Percentiles rank a stretch among this genome's conserved stretches.
Evolutionary conservation across 2,329 filamentous ascomycete genomes (phyloP).

Genomic region (Trichoderma asperellum): DNA sequence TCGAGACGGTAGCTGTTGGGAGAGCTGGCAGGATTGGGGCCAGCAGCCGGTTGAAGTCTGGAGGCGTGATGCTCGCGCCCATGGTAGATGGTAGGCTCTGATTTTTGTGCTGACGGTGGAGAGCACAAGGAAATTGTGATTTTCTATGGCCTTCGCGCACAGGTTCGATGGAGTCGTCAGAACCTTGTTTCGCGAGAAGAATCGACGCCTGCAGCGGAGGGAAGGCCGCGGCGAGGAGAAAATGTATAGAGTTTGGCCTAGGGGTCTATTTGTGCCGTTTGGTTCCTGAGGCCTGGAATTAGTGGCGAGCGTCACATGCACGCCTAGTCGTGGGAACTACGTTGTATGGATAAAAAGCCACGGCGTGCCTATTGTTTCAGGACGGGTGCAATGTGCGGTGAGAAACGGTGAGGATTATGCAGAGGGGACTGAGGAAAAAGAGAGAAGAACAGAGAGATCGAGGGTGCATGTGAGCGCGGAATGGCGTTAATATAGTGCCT

Average conservation of each 20-base stretch:
- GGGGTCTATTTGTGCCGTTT: not conserved
- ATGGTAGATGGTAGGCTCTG: conserved; percentile 20
- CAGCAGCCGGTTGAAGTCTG: conserved; percentile 53
- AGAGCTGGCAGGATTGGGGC: conserved; percentile 63
- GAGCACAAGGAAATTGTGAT: not conserved
- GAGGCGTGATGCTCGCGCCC: conserved; percentile 44
- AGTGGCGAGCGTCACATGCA: conserved; percentile 25
- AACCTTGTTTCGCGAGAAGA: not conserved
- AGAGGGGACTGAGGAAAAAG: not conserved
- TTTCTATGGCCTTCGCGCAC: not conserved
- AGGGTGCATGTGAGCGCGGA: not conserved
- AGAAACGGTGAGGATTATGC: not conserved
- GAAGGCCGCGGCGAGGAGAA: not conserved
- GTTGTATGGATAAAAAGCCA: not conserved
- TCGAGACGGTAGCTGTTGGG: conserved; percentile 61
- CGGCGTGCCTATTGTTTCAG: not conserved
- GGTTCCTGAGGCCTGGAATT: conserved; percentile 20
- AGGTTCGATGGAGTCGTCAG: not conserved
- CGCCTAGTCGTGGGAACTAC: not conserved
- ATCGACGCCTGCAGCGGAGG: not conserved
- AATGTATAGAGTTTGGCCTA: not conserved
- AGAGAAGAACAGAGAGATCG: not conserved
- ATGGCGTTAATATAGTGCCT: conserved; percentile 4
- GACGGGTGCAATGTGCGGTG: not conserved
- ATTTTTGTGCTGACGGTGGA: conserved; percentile 16